Evolutionary conservation across 208 protist species (phyloP).

Genomic region (Trypanosomatidae sp.): DNA sequence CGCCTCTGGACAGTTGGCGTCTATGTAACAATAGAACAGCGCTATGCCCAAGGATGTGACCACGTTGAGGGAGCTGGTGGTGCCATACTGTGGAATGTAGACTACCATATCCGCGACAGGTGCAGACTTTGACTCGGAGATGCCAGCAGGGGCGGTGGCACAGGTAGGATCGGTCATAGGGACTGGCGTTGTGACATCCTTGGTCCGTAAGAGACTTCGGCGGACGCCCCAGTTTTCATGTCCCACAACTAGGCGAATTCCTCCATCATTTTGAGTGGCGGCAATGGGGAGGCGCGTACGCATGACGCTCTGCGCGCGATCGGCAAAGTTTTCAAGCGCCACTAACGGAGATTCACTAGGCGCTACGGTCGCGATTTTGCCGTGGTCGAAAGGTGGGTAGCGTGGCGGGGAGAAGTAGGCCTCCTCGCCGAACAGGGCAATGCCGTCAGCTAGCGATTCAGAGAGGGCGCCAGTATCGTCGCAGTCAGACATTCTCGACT

Average conservation of each 20-base stretch:
- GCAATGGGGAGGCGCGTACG: conserved; percentile 36
- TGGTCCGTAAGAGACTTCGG: conserved; percentile 32
- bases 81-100: conserved; percentile 90
- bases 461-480: not conserved
- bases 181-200: not conserved
- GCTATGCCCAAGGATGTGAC: conserved; percentile 86
- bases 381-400: not conserved
- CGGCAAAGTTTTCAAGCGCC: conserved; percentile 83
- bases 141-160: not conserved
- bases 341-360: conserved; percentile 39
- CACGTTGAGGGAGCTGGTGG: conserved; percentile 90
- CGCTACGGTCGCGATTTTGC: not conserved
- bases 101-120: conserved; percentile 42
- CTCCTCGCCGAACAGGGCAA: conserved; percentile 41
- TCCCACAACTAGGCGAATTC: conserved; percentile 61
- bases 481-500: not conserved
- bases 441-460: conserved; percentile 10
- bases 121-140: not conserved
- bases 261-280: not conserved
- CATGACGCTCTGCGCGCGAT: conserved; percentile 64
- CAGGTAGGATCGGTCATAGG: not conserved
- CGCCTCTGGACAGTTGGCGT: conserved; percentile 44
- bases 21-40: conserved; percentile 79
- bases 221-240: conserved; percentile 90
- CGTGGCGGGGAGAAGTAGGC: conserved; percentile 19